Base-by-base conservation (phyloP, 2,329 filamentous ascomycete genomes). In the Alternaria conjuncta region DNA sequence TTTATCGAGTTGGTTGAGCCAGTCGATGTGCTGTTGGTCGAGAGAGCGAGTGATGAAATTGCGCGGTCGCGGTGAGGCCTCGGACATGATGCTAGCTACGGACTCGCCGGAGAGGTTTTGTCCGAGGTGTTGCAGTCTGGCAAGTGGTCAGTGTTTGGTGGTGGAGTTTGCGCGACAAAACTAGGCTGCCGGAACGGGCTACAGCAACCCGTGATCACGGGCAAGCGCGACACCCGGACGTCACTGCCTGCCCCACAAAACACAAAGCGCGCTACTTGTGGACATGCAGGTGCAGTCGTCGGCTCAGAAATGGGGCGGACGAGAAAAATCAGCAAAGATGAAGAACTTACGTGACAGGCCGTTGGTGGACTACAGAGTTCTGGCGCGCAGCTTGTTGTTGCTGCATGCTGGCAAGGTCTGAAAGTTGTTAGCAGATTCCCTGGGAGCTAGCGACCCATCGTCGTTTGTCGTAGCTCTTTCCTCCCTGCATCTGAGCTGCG, bases 371-470 rank as follows among this genome's bases (percentile, higher is more conserved):
- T 21, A 74, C 72, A 6, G 75, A 72, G 57, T 70, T 81, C 47
- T 80, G 75, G 67, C 81, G 78, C 23, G 78, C 71, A 46, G 77
- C 69, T 70, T 82, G 82, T 67, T 83, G 82, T 36, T 83, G 81
- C 68, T 83, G 83, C 79, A 83, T 82, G 8, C 80, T 80, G 50
- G 82, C 82, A 60, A 84, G 76, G 74, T 85, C 84, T 83, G 67
- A 57, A 25, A 45, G 4, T 21, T 36, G 59, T 70, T 57, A 71
- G 65, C 50, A 20, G 18, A 25, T 20, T 13, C 20, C 6, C 13
- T 15, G 55, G 55, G 20, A 64, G 50, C 44, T 47, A 45, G 54
- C 43, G 30, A 11, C 18, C 9, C 18, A 7, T 26, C 43, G 28
- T 30, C 32, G 28, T 47, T 21, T 28, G 28, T n/a, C 26, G 25